Evolutionary conservation across 2,329 filamentous ascomycete species (phyloP).

Genomic region (Didymella arachidicola): DNA sequence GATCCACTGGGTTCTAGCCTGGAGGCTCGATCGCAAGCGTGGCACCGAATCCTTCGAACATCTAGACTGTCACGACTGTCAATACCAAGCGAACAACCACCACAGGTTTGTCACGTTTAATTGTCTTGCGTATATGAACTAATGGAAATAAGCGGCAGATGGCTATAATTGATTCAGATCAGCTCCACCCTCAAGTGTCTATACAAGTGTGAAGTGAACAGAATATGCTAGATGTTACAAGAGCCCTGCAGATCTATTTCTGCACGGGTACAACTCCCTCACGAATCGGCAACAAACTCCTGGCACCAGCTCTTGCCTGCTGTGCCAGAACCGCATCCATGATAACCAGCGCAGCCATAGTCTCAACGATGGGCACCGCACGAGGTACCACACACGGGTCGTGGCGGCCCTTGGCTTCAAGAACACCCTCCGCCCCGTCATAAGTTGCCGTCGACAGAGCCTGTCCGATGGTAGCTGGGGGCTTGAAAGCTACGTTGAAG

Average conservation of each 20-base stretch:
- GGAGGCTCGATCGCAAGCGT: background rate
- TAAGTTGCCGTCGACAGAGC: conserved; percentile 85
- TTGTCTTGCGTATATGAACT: background rate
- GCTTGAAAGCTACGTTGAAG: conserved; percentile 95
- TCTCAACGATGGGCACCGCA: conserved; percentile 87
- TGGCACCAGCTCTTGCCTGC: conserved; percentile 62
- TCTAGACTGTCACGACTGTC: background rate
- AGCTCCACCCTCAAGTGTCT: background rate
- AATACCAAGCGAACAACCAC: background rate
- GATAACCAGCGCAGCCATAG: conserved; percentile 86
- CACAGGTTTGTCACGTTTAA: background rate
- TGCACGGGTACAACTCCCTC: conserved; percentile 48
- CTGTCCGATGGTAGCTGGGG: conserved; percentile 89
- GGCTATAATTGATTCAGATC: background rate
- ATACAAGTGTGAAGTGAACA: background rate
- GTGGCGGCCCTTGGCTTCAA: conserved; percentile 92
- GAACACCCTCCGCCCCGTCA: conserved; percentile 73
- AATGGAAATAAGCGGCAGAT: background rate
- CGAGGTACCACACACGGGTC: conserved; percentile 92
- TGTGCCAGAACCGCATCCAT: conserved; percentile 89
- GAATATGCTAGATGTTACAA: background rate
- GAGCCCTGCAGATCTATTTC: conserved; percentile 10
- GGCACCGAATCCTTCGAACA: background rate
- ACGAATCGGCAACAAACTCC: conserved; percentile 50
- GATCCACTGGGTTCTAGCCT: conserved; percentile 4